phyloP scores from a whole-genome alignment of 192 early-diverging fungal genomes.

The Coemansia sp. region DNA sequence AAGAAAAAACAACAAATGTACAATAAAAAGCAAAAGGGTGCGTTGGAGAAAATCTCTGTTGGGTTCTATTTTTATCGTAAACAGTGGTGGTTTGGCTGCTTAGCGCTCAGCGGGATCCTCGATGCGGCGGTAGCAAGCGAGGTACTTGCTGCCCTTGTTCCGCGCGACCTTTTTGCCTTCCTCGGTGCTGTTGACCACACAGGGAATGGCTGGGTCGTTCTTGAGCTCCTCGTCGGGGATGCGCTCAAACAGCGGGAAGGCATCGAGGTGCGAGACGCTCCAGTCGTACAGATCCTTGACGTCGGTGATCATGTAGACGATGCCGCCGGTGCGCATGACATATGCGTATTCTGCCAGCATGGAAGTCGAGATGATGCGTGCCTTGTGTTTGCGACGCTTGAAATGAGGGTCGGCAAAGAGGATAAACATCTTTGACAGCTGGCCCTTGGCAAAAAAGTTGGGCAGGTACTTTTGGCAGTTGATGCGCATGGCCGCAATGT shows the following conservation, averaged over 20 bases:
- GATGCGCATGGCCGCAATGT: constrained; percentile 94
- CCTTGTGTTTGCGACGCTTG: constrained; percentile 98
- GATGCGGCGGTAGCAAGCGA: constrained; percentile 80
- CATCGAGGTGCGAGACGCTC: constrained; percentile 94
- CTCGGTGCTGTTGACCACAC: constrained; percentile 88
- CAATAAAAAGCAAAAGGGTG: not conserved
- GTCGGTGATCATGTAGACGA: constrained; percentile 95
- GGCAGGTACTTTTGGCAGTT: constrained; percentile 99
- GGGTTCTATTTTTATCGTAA: not conserved
- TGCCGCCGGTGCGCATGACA: constrained; percentile 79
- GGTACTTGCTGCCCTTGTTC: constrained; percentile 92
- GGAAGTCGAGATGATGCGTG: constrained; percentile 86
- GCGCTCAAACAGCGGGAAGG: constrained; percentile 90
- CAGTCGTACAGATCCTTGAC: constrained; percentile 88
- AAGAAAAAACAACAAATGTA: not conserved
- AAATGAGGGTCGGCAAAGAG: constrained; percentile 99
- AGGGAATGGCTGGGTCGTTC: constrained; percentile 79
- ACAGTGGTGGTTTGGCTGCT: no score
- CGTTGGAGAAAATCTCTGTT: no score
- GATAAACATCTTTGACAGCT: constrained; percentile 96
- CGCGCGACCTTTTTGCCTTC: constrained; percentile 97
- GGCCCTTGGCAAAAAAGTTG: constrained; percentile 95
- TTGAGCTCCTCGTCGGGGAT: constrained; percentile 72
- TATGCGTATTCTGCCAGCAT: constrained; percentile 98
- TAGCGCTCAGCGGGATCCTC: constrained; percentile 52